Percentiles rank a stretch among this genome's conserved stretches.
Conservation (phyloP, 2,329 filamentous ascomycete genomes). For the Laburnicola sp. region DNA sequence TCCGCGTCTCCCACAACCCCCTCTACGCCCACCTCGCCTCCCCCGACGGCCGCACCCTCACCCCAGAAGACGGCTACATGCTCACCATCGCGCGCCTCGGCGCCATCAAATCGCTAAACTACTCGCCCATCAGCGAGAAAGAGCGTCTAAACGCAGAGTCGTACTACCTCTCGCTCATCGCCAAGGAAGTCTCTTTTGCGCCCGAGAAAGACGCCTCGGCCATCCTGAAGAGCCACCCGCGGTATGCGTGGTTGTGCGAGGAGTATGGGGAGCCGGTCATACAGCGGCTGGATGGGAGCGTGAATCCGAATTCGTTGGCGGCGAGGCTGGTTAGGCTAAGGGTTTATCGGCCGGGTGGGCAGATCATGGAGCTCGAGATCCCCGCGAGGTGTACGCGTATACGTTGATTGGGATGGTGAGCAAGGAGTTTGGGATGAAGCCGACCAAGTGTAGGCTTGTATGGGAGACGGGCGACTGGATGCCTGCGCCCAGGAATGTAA, state of each 20-base stretch:
- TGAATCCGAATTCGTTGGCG: slow-evolving; percentile 81
- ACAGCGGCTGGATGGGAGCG: slow-evolving; percentile 47
- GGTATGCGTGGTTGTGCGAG: slow-evolving; percentile 73
- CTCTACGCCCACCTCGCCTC: slow-evolving; percentile 65
- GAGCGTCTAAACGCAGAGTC: slow-evolving; percentile 88
- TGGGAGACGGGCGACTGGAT: slow-evolving; percentile 95
- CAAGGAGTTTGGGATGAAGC: slow-evolving; percentile 66
- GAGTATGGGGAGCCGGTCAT: slow-evolving; percentile 73
- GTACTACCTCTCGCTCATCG: slow-evolving; percentile 88
- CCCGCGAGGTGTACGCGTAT: slow-evolving; percentile 82
- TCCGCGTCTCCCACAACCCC: slow-evolving; percentile 85
- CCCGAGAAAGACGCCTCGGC: slow-evolving; percentile 56
- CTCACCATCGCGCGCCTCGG: slow-evolving; percentile 77
- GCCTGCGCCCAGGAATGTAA: slow-evolving; percentile 64
- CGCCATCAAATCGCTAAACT: slow-evolving; percentile 70
- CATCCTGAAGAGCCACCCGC: slow-evolving; percentile 67
- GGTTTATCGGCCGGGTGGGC: slow-evolving; percentile 50
- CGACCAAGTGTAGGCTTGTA: slow-evolving; percentile 67
- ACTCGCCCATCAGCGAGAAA: slow-evolving; percentile 65
- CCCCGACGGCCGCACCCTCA: slow-evolving; percentile 48
- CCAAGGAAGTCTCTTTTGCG: slow-evolving; percentile 68
- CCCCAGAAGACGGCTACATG: slow-evolving; percentile 84
- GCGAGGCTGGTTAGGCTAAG: slow-evolving; percentile 68
- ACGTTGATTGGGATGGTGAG: slow-evolving; percentile 77
- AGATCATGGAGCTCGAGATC: slow-evolving; percentile 53